phyloP scores from a whole-genome alignment of 169 alveolate genomes.

The Eimeria maxima region DNA sequence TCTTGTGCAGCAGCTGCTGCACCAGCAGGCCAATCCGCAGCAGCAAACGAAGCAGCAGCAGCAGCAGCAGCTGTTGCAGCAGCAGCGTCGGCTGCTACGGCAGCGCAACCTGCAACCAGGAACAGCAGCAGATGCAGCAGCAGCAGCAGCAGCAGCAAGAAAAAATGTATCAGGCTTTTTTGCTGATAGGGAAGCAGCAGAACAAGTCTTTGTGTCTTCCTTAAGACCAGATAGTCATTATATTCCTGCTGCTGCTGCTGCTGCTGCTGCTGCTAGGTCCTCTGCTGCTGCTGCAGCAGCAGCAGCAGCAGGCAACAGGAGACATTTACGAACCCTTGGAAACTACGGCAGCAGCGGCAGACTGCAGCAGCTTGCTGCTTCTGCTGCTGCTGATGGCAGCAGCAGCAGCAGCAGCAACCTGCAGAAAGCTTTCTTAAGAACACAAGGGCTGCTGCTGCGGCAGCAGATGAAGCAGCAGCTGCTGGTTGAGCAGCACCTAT shows the following conservation, averaged over 20 bases:
- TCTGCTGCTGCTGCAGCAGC: not conserved
- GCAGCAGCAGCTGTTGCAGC: conserved; percentile 9
- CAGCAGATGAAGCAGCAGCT: too few relatives aligned
- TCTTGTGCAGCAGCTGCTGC: not conserved
- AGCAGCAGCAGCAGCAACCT: not conserved
- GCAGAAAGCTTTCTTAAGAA: too few relatives aligned
- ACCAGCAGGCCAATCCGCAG: too few relatives aligned
- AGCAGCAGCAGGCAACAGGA: conserved; percentile 51
- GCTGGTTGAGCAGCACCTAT: too few relatives aligned
- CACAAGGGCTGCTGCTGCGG: too few relatives aligned
- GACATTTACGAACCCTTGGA: conserved; percentile 20
- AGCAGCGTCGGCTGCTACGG: conserved; percentile 45
- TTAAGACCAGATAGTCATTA: not conserved
- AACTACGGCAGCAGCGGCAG: not conserved
- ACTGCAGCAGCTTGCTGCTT: not conserved
- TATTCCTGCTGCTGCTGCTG: conserved; percentile 25
- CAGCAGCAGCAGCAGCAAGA: conserved; percentile 32
- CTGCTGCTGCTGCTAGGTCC: conserved; percentile 57
- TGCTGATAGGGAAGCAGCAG: conserved; percentile 33
- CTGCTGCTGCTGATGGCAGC: not conserved
- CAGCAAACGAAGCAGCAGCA: not conserved
- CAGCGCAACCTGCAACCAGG: conserved; percentile 28
- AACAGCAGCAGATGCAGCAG: conserved; percentile 39
- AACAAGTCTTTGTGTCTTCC: conserved; percentile 37
- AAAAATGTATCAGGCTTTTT: not conserved